Percentiles rank a stretch among this genome's conserved stretches.
phyloP scores from a whole-genome alignment of 352 stramenopile species.

The Globisporangium iwayamae region DNA sequence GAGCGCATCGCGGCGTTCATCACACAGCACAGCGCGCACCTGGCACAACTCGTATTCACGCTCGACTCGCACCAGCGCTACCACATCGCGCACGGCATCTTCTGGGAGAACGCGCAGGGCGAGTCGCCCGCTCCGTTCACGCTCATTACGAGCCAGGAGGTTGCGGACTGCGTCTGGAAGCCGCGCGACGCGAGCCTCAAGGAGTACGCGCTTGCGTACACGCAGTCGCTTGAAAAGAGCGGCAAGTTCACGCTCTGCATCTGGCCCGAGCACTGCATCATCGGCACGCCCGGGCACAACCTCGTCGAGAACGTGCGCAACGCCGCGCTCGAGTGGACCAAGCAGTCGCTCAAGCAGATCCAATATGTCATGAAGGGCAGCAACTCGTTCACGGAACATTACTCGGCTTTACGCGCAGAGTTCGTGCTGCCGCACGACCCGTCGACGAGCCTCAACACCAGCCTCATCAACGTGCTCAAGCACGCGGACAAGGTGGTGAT shows the following conservation, averaged over 20 bases:
- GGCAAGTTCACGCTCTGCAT: constrained; percentile 92
- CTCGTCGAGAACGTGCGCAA: constrained; percentile 82
- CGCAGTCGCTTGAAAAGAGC: constrained; percentile 75
- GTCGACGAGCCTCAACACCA: constrained; percentile 76
- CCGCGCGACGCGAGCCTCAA: constrained; percentile 62
- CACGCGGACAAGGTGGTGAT: constrained; percentile 86
- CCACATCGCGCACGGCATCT: constrained; percentile 94
- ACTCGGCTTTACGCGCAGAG: constrained; percentile 93
- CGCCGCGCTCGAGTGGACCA: constrained; percentile 86
- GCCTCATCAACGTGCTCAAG: constrained; percentile 84
- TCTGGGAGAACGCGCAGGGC: constrained; percentile 82
- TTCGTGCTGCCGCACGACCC: constrained; percentile 82
- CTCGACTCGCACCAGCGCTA: constrained; percentile 95
- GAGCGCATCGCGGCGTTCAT: constrained; percentile 89
- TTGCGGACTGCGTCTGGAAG: constrained; percentile 53
- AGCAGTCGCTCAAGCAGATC: constrained; percentile 51
- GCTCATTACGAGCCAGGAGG: constrained; percentile 84
- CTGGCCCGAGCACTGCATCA: constrained; percentile 97
- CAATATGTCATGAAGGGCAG: constrained; percentile 92
- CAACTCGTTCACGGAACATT: constrained; percentile 96
- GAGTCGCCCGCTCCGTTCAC: constrained; percentile 90
- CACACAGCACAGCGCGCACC: constrained; percentile 39
- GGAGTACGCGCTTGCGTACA: constrained; percentile 91
- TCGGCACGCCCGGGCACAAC: constrained; percentile 88
- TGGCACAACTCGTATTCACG: constrained; percentile 92